A percentile compares a stretch with the other conserved stretches of the same genome.
These are phyloP conservation scores for Aspergillus arachidicola DNA, from an alignment of 2,329 filamentous ascomycete genomes.

Conservation along the genomic window DNA sequence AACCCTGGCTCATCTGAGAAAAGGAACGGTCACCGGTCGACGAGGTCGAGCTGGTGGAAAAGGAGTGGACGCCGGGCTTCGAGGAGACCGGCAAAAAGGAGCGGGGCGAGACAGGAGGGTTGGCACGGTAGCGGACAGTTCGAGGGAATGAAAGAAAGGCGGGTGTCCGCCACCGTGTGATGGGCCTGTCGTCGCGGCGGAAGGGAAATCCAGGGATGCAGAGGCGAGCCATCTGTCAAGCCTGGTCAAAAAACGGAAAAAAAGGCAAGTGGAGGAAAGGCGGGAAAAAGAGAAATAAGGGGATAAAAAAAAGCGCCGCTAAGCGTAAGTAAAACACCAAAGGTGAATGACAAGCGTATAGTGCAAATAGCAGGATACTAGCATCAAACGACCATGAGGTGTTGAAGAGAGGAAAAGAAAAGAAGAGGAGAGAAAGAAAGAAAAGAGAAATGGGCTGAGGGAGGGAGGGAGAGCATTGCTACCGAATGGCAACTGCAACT, in stretches of 20 bases:
- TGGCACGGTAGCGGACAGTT: conserved; percentile 16
- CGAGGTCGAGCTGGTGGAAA: neutral
- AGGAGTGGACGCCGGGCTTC: conserved; percentile 15
- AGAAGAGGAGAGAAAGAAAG: neutral
- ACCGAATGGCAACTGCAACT: neutral
- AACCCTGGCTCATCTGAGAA: conserved; percentile 17
- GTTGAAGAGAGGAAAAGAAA: conserved; percentile 13
- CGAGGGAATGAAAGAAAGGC: conserved; percentile 13
- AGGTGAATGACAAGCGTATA: conserved; percentile 19
- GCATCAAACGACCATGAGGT: conserved; percentile 19
- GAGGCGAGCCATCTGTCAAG: conserved; percentile 24
- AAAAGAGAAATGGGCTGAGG: neutral
- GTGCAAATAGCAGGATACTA: conserved; percentile 21
- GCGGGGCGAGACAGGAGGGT: conserved; percentile 15
- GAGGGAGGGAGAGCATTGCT: neutral
- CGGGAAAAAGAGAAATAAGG: conserved; percentile 3
- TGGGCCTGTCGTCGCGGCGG: conserved; percentile 4
- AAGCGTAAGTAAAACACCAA: conserved; percentile 13
- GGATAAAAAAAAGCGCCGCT: conserved; percentile 2
- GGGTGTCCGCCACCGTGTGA: conserved; percentile 15
- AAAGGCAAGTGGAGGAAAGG: conserved; percentile 6
- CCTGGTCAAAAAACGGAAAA: conserved; percentile 13
- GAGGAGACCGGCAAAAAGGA: conserved; percentile 14
- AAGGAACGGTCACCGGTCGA: conserved; percentile 12
- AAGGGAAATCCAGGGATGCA: conserved; percentile 20